phyloP scores from a whole-genome alignment of 208 protist genomes.

The Wallacemonas sp. region DNA sequence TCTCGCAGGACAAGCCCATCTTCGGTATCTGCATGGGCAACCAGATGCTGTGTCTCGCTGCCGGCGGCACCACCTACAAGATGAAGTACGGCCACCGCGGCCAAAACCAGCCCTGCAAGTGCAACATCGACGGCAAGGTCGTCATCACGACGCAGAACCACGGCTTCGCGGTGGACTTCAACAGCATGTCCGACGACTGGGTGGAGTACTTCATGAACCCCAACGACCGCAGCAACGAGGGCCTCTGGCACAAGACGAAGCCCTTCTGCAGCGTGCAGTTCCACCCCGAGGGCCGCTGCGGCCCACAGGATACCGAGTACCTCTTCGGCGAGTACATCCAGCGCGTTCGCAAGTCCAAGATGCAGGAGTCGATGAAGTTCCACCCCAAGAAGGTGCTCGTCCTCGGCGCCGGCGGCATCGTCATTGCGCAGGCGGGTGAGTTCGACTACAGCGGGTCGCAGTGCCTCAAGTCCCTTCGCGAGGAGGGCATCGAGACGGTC shows the following conservation, averaged over 20 bases:
- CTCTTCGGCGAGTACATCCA: constrained; percentile 97
- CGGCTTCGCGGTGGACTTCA: constrained; percentile 97
- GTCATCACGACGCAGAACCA: constrained; percentile 99
- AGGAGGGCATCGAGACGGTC: constrained; percentile 97
- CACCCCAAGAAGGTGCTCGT: constrained; percentile 93
- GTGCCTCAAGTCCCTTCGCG: constrained; percentile 98
- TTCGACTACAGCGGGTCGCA: constrained; percentile 99
- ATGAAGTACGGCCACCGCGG: constrained; percentile 99
- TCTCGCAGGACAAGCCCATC: constrained; percentile 92
- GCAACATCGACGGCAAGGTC: constrained; percentile 79
- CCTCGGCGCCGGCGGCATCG: constrained; percentile 95
- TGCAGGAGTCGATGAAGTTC: constrained; percentile 65
- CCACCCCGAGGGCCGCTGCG: constrained; percentile 97
- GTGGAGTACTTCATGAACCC: constrained; percentile 96
- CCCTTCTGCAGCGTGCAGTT: constrained; percentile 98
- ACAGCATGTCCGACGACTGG: constrained; percentile 93
- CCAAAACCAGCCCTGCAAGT: constrained; percentile 97
- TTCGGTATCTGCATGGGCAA: constrained; percentile 99
- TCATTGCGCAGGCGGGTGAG: constrained; percentile 98
- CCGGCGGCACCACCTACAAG: constrained; percentile 95
- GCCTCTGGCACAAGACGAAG: constrained; percentile 93
- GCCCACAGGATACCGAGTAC: constrained; percentile 97
- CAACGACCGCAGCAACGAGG: constrained; percentile 98
- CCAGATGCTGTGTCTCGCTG: constrained; percentile 96
- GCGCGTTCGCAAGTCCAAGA: constrained; percentile 76